These are phyloP conservation scores for Shiraia bambusicola DNA, from an alignment of 2,329 filamentous ascomycete genomes.

Conservation along the genomic window DNA sequence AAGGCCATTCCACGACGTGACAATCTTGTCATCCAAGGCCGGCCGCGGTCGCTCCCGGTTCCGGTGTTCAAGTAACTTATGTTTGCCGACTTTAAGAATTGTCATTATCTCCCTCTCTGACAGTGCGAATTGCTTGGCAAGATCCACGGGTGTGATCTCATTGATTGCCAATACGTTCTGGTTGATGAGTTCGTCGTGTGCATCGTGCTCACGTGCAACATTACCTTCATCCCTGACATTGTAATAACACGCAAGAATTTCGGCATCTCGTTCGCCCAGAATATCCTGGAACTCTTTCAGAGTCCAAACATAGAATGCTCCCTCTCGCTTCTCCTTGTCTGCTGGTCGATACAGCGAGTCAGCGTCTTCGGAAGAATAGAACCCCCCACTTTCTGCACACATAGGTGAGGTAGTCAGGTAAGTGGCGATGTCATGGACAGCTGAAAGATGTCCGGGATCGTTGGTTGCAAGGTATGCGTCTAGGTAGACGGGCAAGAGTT, in stretches of 20 bases:
- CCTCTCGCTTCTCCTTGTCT: slow-evolving; percentile 81
- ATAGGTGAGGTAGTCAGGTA: slow-evolving; percentile 77
- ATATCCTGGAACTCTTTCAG: slow-evolving; percentile 79
- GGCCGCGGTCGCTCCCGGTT: slow-evolving; percentile 75
- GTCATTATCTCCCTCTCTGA: slow-evolving; percentile 67
- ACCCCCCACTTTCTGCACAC: slow-evolving; percentile 68
- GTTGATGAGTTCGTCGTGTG: slow-evolving; percentile 90
- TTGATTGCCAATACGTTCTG: slow-evolving; percentile 83
- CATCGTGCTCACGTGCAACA: slow-evolving; percentile 77
- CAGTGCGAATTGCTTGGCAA: slow-evolving; percentile 75
- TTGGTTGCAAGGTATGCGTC: slow-evolving; percentile 76
- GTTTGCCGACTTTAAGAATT: slow-evolving; percentile 66
- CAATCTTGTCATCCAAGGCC: slow-evolving; percentile 81
- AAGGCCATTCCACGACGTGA: slow-evolving; percentile 85
- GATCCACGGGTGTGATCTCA: slow-evolving; percentile 61
- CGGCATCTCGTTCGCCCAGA: slow-evolving; percentile 67
- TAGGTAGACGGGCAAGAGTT: slow-evolving; percentile 79
- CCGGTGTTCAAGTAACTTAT: slow-evolving; percentile 69
- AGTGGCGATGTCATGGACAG: slow-evolving; percentile 79
- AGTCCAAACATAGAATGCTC: slow-evolving; percentile 94
- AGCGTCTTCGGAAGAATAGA: slow-evolving; percentile 86
- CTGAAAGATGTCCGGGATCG: slow-evolving; percentile 71
- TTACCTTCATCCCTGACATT: slow-evolving; percentile 83
- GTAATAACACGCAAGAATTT: slow-evolving; percentile 80
- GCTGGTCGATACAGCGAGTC: slow-evolving; percentile 76